Evolutionary conservation across 1,284 basidiomycete genomes (phyloP).

Genomic region (Trametes pubescens): DNA sequence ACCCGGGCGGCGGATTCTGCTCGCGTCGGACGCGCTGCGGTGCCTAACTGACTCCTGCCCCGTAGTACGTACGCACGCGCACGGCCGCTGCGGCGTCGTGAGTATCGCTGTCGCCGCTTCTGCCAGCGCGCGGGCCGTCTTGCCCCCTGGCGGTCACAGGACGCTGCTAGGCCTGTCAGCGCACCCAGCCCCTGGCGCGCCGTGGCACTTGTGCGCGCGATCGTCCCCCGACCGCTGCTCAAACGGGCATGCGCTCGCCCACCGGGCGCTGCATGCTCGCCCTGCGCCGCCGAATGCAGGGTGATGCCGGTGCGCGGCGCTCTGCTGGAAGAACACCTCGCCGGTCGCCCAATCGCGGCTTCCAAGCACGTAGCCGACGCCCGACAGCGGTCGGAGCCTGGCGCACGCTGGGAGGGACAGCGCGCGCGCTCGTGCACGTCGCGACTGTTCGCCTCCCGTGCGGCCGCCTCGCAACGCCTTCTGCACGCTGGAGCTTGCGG

Average conservation of each 20-base stretch:
- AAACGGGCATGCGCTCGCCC: neutral
- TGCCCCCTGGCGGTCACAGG: neutral
- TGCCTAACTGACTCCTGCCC: constrained; percentile 10
- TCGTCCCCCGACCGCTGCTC: neutral
- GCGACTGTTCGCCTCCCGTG: constrained; percentile 20
- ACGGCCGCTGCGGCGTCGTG: constrained; percentile 10
- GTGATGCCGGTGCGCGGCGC: constrained; percentile 1
- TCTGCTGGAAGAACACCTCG: neutral
- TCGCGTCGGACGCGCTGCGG: constrained; percentile 25
- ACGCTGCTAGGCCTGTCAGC: neutral
- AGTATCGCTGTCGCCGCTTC: constrained; percentile 1
- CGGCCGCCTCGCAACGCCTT: neutral
- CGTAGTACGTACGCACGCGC: neutral
- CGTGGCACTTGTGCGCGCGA: constrained; percentile 6
- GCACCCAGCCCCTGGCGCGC: neutral
- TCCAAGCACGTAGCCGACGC: constrained; percentile 13
- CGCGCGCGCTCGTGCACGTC: constrained; percentile 12
- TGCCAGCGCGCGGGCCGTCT: constrained; percentile 1
- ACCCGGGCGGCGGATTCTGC: constrained; percentile 6
- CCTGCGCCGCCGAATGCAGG: too few species aligned
- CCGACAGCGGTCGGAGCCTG: constrained; percentile 17
- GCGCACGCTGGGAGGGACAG: constrained; percentile 4
- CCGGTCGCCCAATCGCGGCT: neutral
- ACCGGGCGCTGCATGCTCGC: neutral
- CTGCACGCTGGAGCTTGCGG: neutral